Evolutionary conservation across 2,329 filamentous ascomycete species (phyloP), one percentile per base, ranked within the genome.

Genomic region (Rhynchosporium secalis): DNA sequence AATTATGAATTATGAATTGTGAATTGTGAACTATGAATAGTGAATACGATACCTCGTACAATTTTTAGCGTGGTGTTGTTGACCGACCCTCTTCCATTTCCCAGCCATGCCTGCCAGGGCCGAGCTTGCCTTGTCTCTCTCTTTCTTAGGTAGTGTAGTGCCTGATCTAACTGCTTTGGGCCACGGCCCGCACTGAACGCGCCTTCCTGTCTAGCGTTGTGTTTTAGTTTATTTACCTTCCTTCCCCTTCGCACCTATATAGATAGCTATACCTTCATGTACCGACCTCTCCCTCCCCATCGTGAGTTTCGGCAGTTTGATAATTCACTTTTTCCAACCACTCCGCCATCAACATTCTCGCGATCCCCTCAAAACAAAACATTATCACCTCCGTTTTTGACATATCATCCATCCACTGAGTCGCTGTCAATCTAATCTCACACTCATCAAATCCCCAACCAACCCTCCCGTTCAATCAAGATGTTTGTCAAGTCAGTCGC

Each of bases 401-500:
- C 10, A n/a, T 28, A 65, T 52, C 62, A 57, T 66, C 64, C 61
- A 61, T 66, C 64, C 64, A 67, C 66, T 64, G 59, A 57, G 45
- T 65, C 47, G 29, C 60, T 43, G 13, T 62, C 47, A 28, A 1
- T 20, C 20, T 20, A 1, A 56, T 13, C 48, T 3, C 26, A 9
- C 40, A 29, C 38, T 36, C 29, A 54, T 31, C 40, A 54, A 55
- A 36, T 58, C 13, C 13, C 40, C 26, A 26, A 48, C 38, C 48
- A n/a, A 40, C 56, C 46, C 38, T 31, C 26, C 49, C 58, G 56
- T 26, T 66, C 64, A 71, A 68, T 65, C 64, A 71, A 68, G 61
- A 74, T 74, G 73, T 66, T 72, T 55, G 64, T 63, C 62, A 71
- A 69, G 31, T 69, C 71, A 10, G 57, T 65, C 20, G 63, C 70